These are phyloP conservation scores for Zalerion maritima DNA, from an alignment of 495 filamentous ascomycete species.

Conservation along the genomic window DNA sequence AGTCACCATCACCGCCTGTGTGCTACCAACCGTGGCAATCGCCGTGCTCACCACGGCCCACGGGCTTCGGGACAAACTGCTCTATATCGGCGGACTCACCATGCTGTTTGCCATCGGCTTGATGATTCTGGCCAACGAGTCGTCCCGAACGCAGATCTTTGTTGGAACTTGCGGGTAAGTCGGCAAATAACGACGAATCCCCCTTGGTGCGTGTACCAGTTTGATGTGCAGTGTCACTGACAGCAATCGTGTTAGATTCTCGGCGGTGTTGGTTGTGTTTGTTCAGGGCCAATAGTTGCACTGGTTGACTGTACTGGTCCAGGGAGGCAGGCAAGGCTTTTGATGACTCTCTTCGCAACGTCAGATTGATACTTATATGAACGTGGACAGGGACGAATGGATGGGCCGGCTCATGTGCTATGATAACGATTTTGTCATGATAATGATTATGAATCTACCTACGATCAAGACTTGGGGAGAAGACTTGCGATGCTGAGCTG, in stretches of 20 bases:
- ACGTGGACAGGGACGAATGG: no score
- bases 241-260: conserved; percentile 2
- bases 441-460: no score
- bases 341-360: no score
- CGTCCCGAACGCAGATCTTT: conserved; percentile 10
- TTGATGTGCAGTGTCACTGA: no score
- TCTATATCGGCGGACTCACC: conserved; percentile 9
- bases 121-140: conserved; percentile 7
- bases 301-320: no score
- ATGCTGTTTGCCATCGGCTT: conserved; percentile 8
- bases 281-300: conserved; percentile 4
- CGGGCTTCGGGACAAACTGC: conserved; percentile 1
- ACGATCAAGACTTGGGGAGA: no score
- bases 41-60: conserved; percentile 5
- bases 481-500: no score
- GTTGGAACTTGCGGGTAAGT: conserved; percentile 10
- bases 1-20: conserved; percentile 8
- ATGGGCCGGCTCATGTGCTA: no score
- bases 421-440: no score
- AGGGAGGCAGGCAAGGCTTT: no score
- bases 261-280: conserved; percentile 6
- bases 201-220: no score
- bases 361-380: no score
- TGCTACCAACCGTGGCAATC: conserved; percentile 10
- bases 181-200: neutral